Conservation (phyloP, 2,329 filamentous ascomycete genomes). For the Colletotrichum graminicola region DNA sequence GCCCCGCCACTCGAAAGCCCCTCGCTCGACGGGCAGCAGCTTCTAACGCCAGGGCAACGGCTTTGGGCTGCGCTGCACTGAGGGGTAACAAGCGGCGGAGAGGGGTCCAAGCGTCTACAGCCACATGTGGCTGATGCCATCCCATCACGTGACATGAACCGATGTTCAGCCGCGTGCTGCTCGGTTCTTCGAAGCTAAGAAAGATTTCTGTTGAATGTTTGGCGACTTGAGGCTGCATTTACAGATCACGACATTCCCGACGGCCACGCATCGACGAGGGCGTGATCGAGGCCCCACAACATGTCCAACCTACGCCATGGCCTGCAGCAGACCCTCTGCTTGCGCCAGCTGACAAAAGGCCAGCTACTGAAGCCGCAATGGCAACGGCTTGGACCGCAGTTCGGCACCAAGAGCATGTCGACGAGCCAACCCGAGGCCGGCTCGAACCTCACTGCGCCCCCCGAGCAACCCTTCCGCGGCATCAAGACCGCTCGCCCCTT, state of each 20-base stretch:
- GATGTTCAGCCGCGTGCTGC: constrained; percentile 25
- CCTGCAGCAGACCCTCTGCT: constrained; percentile 53
- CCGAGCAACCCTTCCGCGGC: constrained; percentile 48
- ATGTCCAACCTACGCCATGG: constrained; percentile 54
- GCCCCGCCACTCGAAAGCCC: constrained; percentile 36
- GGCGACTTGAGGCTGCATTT: constrained; percentile 1
- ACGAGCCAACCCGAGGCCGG: constrained; percentile 33
- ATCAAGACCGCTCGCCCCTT: constrained; percentile 76
- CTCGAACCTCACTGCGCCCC: constrained; percentile 20
- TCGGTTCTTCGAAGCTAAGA: constrained; percentile 17
- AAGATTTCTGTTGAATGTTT: constrained; percentile 39
- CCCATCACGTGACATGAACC: constrained; percentile 3
- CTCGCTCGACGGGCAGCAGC: constrained; percentile 28
- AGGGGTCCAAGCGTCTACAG: neutral
- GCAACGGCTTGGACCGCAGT: constrained; percentile 45
- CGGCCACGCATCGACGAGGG: constrained; percentile 35
- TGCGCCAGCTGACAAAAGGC: constrained; percentile 47
- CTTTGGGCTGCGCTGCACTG: neutral
- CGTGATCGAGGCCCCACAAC: constrained; percentile 34
- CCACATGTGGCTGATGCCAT: neutral
- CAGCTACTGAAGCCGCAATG: constrained; percentile 49
- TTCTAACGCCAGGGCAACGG: constrained; percentile 30
- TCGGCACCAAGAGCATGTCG: constrained; percentile 47
- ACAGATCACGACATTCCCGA: constrained; percentile 29
- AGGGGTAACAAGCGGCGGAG: constrained; percentile 23